phyloP scores from a whole-genome alignment of 208 protist species.

The Endotrypanum monterogeii region DNA sequence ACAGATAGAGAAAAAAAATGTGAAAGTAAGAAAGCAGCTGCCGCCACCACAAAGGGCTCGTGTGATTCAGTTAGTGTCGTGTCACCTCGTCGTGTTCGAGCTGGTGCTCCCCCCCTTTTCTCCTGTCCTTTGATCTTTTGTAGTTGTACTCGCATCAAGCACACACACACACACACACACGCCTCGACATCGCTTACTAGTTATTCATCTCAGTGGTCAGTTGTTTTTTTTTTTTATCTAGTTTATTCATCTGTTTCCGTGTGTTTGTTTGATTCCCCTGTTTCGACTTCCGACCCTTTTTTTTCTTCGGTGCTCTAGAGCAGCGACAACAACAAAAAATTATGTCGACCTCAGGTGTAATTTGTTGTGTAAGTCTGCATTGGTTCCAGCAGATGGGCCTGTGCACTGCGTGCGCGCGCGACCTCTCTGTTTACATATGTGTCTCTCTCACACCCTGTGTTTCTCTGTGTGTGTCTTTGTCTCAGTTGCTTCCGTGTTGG shows the following conservation, averaged over 20 bases:
- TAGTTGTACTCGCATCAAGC: not conserved
- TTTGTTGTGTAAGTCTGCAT: not conserved
- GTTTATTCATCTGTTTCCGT: not conserved
- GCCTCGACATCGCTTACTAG: no score
- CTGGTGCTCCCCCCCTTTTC: not conserved
- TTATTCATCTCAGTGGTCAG: no score
- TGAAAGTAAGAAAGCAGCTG: not conserved
- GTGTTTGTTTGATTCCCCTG: not conserved
- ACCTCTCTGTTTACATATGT: not conserved
- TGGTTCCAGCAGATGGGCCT: not conserved
- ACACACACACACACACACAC: no score
- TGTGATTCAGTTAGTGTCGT: not conserved
- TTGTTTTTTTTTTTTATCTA: not conserved
- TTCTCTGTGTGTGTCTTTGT: conserved; percentile 7
- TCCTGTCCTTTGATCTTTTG: not conserved
- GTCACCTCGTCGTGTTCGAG: not conserved
- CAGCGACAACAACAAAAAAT: not conserved
- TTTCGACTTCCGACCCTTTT: not conserved
- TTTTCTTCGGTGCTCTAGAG: not conserved
- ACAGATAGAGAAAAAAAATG: not conserved
- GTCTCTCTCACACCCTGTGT: not conserved
- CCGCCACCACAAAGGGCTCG: not conserved
- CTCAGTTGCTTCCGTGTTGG: not conserved
- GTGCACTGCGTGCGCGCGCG: not conserved
- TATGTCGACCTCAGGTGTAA: no score